These are phyloP conservation scores for Rhodofomes roseus DNA, from an alignment of 1,284 basidiomycete genomes.

Conservation along the genomic window DNA sequence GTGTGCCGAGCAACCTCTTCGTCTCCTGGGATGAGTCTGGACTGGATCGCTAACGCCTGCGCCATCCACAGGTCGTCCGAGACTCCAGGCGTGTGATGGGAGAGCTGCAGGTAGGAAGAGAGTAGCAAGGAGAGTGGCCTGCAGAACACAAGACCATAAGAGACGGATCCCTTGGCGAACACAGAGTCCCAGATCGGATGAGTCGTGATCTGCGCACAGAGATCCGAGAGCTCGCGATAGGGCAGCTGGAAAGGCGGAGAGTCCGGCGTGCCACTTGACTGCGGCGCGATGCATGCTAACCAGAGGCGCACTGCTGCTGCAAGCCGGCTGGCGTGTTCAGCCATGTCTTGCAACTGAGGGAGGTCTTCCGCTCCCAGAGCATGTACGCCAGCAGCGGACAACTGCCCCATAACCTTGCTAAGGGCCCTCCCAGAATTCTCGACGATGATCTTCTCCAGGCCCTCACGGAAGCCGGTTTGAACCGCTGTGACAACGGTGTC, in stretches of 20 bases:
- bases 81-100: slow-evolving; percentile 49
- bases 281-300: slow-evolving; percentile 52
- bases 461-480: slow-evolving; percentile 37
- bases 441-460: slow-evolving; percentile 37
- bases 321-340: slow-evolving; percentile 35
- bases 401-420: slow-evolving; percentile 19
- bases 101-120: slow-evolving; percentile 51
- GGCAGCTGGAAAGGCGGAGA: slow-evolving; percentile 55
- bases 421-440: slow-evolving; percentile 32
- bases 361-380: slow-evolving; percentile 13
- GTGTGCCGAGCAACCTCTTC: slow-evolving; percentile 47
- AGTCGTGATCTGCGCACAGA: slow-evolving; percentile 45
- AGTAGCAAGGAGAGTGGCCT: slow-evolving; percentile 54
- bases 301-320: slow-evolving; percentile 56
- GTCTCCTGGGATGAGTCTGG: slow-evolving; percentile 60
- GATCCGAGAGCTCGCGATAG: slow-evolving; percentile 46
- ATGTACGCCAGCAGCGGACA: slow-evolving; percentile 10
- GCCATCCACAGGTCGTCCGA: slow-evolving; percentile 59
- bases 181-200: slow-evolving; percentile 47
- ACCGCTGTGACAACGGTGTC: slow-evolving; percentile 33
- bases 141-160: slow-evolving; percentile 35
- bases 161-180: slow-evolving; percentile 17
- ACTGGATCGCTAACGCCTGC: slow-evolving; percentile 54
- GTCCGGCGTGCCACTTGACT: slow-evolving; percentile 29
- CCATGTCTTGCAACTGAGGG: slow-evolving; percentile 25